Evolutionary conservation across 331 rosid genomes (phyloP).

Genomic region (Stylosanthes scabra): DNA sequence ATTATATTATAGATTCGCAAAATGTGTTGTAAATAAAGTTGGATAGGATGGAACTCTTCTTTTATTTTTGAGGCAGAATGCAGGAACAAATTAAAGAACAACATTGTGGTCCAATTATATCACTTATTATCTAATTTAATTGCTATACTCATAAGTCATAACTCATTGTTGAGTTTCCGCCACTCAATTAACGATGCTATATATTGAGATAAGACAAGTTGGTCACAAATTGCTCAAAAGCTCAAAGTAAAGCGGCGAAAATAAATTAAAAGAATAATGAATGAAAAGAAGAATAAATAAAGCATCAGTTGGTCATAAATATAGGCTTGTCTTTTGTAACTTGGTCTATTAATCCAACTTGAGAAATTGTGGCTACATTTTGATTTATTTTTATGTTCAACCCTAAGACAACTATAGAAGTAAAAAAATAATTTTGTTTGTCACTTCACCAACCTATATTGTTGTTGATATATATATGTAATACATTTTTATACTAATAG

Average conservation of each 20-base stretch:
- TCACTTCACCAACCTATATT: too few relatives aligned
- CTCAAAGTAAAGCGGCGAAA: neutral
- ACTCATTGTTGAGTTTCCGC: constrained; percentile 34
- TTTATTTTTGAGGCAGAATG: too few relatives aligned
- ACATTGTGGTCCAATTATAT: constrained; percentile 48
- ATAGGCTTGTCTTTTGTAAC: neutral
- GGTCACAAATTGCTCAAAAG: too few relatives aligned
- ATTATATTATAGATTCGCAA: constrained; percentile 7
- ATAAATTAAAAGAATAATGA: neutral
- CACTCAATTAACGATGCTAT: constrained; percentile 37
- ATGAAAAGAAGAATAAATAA: neutral
- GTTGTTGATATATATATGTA: too few relatives aligned
- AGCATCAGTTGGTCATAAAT: neutral
- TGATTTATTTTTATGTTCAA: too few relatives aligned
- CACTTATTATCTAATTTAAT: constrained; percentile 37
- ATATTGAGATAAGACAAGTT: constrained; percentile 37
- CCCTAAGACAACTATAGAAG: too few relatives aligned
- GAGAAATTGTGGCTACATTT: too few relatives aligned
- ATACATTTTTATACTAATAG: too few relatives aligned
- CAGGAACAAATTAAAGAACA: constrained; percentile 24
- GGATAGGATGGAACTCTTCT: too few relatives aligned
- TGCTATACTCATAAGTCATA: too few relatives aligned
- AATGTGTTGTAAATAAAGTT: neutral
- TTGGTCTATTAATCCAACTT: too few relatives aligned
- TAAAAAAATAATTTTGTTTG: too few relatives aligned